Base-by-base conservation (phyloP, 1,284 basidiomycete genomes). In the Kwoniella shivajii region DNA sequence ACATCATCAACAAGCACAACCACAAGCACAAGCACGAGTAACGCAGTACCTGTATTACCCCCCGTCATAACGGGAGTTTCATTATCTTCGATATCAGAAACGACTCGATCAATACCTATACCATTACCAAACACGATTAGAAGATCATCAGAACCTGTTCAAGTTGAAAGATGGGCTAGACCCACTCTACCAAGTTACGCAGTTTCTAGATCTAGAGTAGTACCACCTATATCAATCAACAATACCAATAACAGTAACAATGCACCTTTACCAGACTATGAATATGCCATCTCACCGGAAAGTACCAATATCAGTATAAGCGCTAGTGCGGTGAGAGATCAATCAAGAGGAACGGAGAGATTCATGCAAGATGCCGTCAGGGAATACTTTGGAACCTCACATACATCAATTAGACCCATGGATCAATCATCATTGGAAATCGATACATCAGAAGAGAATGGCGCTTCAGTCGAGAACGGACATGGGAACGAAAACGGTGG, bases 201-300 rank as follows among this genome's bases (percentile, higher is more conserved):
- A 6, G 53, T 55, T 3, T 55, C 52, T 6, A 38, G 52, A 26
- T 33, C 16, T n/a, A 7, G 22, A 22, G 30, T 18, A 36, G n/a
- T 33, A n/a, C n/a, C 18, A 20, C 14, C 3, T n/a, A 31, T 16
- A 20, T n/a, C n/a, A n/a, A n/a, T n/a, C n/a, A n/a, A n/a, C n/a
- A n/a, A n/a, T n/a, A n/a, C n/a, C n/a, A n/a, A n/a, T n/a, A n/a
- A 31, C 13, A 27, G 34, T 2, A 16, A 7, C 26, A 22, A 18
- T 16, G 46, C 47, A 2, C 52, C 56, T n/a, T 57, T 64, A 57
- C 59, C 59, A 11, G 51, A 57, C 9, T 64, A 64, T 44, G 52
- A 64, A 43, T 47, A 37, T 41, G 52, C 37, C 2, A 16, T 48
- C n/a, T 26, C 38, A 10, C 38, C 26, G 5, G 18, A 47, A 24